phyloP scores from a whole-genome alignment of 169 alveolate species.

The Fabrea salina region DNA sequence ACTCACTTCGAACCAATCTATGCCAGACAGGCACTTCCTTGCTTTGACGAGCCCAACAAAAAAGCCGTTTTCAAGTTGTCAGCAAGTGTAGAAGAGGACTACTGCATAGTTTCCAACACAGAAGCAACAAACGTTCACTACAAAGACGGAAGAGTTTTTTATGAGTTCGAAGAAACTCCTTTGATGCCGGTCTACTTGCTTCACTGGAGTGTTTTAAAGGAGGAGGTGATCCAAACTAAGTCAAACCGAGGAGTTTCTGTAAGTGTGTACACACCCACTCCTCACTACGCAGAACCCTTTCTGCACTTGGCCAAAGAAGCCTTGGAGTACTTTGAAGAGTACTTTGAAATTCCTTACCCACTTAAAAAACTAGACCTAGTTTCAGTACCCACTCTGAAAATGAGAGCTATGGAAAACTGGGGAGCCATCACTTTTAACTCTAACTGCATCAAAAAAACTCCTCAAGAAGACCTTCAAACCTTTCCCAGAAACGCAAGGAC shows the following conservation, averaged over 20 bases:
- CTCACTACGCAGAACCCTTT: background rate
- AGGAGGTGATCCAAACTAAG: background rate
- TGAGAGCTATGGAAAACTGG: slow-evolving; percentile 87
- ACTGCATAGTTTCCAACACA: slow-evolving; percentile 1
- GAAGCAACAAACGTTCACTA: background rate
- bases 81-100: background rate
- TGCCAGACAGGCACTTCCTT: slow-evolving; percentile 29
- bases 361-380: slow-evolving; percentile 9
- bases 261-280: background rate
- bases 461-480: background rate
- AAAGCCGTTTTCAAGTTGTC: background rate
- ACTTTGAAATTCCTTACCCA: slow-evolving; percentile 10
- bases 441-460: slow-evolving; percentile 39
- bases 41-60: slow-evolving; percentile 25
- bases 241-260: background rate
- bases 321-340: background rate
- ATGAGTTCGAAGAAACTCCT: background rate
- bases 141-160: no score
- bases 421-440: slow-evolving; percentile 73
- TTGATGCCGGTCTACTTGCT: slow-evolving; percentile 11
- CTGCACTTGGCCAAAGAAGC: background rate
- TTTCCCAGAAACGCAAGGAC: slow-evolving; percentile 36
- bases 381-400: background rate
- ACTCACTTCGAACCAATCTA: slow-evolving; percentile 25
- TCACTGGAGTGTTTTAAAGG: slow-evolving; percentile 21